These are phyloP conservation scores for Corylus americana DNA, from an alignment of 306 rosid species.

Conservation along the genomic window DNA sequence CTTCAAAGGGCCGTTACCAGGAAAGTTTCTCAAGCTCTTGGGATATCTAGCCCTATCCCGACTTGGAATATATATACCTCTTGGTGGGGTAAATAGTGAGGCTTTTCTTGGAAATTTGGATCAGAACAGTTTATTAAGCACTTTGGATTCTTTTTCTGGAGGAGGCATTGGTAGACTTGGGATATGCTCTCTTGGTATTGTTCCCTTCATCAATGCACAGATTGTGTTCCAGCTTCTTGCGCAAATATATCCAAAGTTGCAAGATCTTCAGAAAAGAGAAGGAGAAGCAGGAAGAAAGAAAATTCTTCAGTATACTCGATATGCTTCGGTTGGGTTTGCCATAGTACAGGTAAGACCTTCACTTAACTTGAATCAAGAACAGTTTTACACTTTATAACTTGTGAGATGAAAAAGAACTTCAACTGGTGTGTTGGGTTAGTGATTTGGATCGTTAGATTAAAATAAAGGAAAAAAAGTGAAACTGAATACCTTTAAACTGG, in stretches of 20 bases:
- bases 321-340: conserved; percentile 96
- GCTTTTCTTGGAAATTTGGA: conserved; percentile 96
- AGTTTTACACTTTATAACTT: not conserved
- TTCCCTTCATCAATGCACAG: conserved; percentile 92
- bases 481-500: not conserved
- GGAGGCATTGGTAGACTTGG: conserved; percentile 98
- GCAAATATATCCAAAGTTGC: conserved; percentile 89
- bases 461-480: not conserved
- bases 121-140: conserved; percentile 81
- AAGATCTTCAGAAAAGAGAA: conserved; percentile 93
- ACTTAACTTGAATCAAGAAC: not conserved
- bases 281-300: conserved; percentile 98
- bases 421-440: not conserved
- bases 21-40: conserved; percentile 89
- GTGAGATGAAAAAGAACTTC: not conserved
- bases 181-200: conserved; percentile 89
- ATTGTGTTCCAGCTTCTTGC: conserved; percentile 98
- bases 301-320: conserved; percentile 82
- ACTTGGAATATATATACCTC: conserved; percentile 88
- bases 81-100: conserved; percentile 92
- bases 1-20: conserved; percentile 91
- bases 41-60: conserved; percentile 83
- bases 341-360: conserved; percentile 70
- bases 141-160: conserved; percentile 94
- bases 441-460: not conserved